Evolutionary conservation across 148 eudicot species (phyloP), one percentile per base, ranked within the genome.

Genomic region (Chenopodium album): DNA sequence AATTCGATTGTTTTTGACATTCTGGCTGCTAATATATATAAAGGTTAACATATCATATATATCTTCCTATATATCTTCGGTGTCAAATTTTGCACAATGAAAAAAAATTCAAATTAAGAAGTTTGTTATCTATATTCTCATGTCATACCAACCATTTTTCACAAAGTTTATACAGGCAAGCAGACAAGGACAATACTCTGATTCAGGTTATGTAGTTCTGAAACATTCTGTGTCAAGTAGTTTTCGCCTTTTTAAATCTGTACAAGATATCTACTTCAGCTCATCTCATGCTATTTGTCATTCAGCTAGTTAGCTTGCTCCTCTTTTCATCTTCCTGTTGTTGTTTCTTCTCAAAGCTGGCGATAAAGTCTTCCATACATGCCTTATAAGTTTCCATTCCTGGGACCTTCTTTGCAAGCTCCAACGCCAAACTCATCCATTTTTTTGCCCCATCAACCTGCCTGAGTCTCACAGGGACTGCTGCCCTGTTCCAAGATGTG

Each of bases 401-500:
- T 3, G 92, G 89, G 32, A 96, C 95, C 82, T 91, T 94, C 82
- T 86, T 89, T 1, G 94, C 98, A 83, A 94, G 64, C 74, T 96
- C 99, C 88, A 91, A 73, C 48, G 94, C 99, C 73, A 94, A 67
- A 76, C 20, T 85, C 95, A 94, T 92, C 99, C 99, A 96, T 86
- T 90, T 96, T 81, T 68, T 96, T 19, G 97, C 94, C 26, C 83
- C 85, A 59, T 89, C 94, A 50, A 76, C 81, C 81, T 89, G 89
- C 32, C 97, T 97, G 84, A 94, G 76, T 87, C 92, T 90, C 76
- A 85, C 84, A 0, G 95, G 93, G 10, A 92, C 83, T 77, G 95
- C 90, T 80, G 97, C 99, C 54, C 99, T 89, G 85, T 96, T 96
- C 99, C 99, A 96, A 12, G 98, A 94, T 52, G 99, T 91, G 85